phyloP scores from a whole-genome alignment of 192 early-diverging fungal genomes.

The Geranomyces variabilis region DNA sequence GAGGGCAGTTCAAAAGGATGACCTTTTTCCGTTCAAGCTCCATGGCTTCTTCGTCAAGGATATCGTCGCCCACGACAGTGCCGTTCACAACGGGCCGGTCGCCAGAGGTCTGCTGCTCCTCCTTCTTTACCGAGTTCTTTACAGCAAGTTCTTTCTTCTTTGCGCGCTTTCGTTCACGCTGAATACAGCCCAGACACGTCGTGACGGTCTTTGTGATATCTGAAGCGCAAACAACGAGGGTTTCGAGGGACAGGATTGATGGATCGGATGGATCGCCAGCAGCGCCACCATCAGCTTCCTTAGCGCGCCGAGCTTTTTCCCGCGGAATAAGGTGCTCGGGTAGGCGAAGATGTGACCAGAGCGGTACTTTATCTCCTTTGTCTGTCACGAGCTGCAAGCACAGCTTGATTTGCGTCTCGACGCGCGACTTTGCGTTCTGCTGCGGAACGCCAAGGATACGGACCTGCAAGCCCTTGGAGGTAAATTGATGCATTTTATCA shows the following conservation, averaged over 20 bases:
- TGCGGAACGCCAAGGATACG: conserved; percentile 49
- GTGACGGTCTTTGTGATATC: conserved; percentile 73
- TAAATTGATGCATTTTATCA: conserved; percentile 22
- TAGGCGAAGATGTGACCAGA: conserved; percentile 84
- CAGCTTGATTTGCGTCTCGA: conserved; percentile 94
- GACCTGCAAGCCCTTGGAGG: conserved; percentile 31
- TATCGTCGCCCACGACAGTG: conserved; percentile 14
- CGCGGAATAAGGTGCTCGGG: conserved; percentile 83
- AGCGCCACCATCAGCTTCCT: conserved; percentile 44
- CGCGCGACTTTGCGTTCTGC: conserved; percentile 73
- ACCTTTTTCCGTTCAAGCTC: conserved; percentile 77
- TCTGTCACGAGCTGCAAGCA: conserved; percentile 78
- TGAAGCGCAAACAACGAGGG: conserved; percentile 83
- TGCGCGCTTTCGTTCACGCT: conserved; percentile 62
- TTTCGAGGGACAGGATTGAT: conserved; percentile 74
- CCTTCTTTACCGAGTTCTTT: conserved; percentile 7
- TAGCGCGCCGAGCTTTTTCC: conserved; percentile 51
- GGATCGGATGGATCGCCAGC: conserved; percentile 32
- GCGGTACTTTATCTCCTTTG: conserved; percentile 68
- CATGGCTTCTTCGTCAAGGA: conserved; percentile 69
- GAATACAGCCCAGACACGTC: conserved; percentile 82
- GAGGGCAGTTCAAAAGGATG: conserved; percentile 86
- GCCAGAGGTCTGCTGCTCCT: neutral
- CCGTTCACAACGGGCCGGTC: neutral
- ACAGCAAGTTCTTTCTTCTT: conserved; percentile 39